Evolutionary conservation across 2,329 filamentous ascomycete genomes (phyloP).

Genomic region (Aspergillus sp.): DNA sequence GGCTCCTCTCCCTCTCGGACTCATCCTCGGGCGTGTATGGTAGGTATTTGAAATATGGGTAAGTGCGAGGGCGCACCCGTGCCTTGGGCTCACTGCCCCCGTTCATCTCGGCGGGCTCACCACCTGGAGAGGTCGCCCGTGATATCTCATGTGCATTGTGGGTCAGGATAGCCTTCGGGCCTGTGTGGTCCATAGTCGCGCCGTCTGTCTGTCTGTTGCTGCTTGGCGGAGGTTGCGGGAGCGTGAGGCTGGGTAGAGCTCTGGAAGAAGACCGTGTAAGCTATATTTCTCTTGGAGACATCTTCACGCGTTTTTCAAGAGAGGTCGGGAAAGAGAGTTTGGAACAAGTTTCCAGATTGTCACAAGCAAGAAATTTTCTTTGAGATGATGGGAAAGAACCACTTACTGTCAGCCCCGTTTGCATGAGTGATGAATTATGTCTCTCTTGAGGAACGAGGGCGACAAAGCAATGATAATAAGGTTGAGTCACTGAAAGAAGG

Average conservation of each 20-base stretch:
- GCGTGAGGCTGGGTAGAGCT: conserved; percentile 25
- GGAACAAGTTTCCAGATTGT: background rate
- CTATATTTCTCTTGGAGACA: conserved; percentile 8
- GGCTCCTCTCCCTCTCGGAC: conserved; percentile 69
- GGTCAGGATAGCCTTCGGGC: conserved; percentile 33
- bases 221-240: conserved; percentile 13
- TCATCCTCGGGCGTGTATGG: conserved; percentile 87
- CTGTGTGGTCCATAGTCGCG: conserved; percentile 35
- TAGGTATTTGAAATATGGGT: conserved; percentile 85
- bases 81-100: conserved; percentile 60
- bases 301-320: background rate
- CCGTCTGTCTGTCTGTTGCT: conserved; percentile 15
- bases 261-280: conserved; percentile 25
- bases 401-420: conserved; percentile 24
- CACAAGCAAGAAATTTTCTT: background rate
- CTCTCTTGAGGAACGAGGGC: conserved; percentile 15
- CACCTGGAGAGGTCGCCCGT: conserved; percentile 79
- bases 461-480: conserved; percentile 6
- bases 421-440: conserved; percentile 22
- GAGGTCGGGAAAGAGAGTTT: background rate
- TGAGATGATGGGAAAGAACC: conserved; percentile 19
- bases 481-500: conserved; percentile 1
- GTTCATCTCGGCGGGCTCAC: conserved; percentile 46
- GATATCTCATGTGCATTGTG: conserved; percentile 66
- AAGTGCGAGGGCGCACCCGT: conserved; percentile 76